Conservation (phyloP, 2,329 filamentous ascomycete genomes). For the Aspergillus unguis region DNA sequence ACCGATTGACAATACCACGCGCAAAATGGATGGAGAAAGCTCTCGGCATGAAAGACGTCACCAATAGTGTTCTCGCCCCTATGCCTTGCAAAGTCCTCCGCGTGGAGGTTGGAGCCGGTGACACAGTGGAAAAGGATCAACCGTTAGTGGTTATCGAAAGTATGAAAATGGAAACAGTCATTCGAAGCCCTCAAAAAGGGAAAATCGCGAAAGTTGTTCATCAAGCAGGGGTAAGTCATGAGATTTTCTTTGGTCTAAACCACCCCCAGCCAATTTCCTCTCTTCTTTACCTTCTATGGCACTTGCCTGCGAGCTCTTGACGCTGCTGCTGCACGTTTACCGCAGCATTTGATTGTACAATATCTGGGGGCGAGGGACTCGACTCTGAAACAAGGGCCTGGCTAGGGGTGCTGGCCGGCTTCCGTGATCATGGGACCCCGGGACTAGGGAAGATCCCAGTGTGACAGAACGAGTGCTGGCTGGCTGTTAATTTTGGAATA, state of each 20-base stretch:
- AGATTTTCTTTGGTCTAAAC: constrained; percentile 2
- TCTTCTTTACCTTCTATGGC: constrained; percentile 1
- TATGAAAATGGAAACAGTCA: constrained; percentile 88
- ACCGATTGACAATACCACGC: constrained; percentile 52
- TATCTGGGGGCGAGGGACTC: no score
- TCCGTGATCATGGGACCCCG: background rate
- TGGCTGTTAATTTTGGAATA: background rate
- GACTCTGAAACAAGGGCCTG: no score
- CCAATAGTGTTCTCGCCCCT: constrained; percentile 81
- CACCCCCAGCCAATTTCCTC: constrained; percentile 8
- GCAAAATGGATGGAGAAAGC: constrained; percentile 86
- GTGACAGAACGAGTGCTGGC: background rate
- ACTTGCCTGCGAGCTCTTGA: background rate
- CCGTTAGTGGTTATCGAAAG: constrained; percentile 86
- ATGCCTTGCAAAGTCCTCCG: constrained; percentile 97
- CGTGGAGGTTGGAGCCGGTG: constrained; percentile 80
- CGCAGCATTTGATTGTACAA: no score
- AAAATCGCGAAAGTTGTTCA: constrained; percentile 70
- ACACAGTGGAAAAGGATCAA: constrained; percentile 78
- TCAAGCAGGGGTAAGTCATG: constrained; percentile 64
- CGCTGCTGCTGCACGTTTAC: no score
- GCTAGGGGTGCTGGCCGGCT: background rate
- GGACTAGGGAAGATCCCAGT: no score
- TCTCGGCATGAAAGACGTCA: constrained; percentile 73
- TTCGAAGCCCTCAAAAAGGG: constrained; percentile 70